Percentiles rank a stretch among this genome's conserved stretches.
Evolutionary conservation across 371 early-diverging fungal species (phyloP).

Genomic region (Mucor velutinosus): DNA sequence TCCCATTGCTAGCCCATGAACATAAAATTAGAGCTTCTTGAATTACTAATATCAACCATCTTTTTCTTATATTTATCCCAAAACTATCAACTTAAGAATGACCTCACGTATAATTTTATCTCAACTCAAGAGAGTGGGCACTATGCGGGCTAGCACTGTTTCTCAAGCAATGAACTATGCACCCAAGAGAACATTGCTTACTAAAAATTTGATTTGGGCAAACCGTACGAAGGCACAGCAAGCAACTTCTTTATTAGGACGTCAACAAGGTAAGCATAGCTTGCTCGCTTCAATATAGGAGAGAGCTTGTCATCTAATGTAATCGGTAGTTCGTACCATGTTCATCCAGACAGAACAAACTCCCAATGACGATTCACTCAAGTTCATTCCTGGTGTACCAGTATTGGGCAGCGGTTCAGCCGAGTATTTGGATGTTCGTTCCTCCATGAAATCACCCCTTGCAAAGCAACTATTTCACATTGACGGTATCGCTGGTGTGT

Average conservation of each 20-base stretch:
- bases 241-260: conserved; percentile 19
- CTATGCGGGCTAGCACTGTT: neutral
- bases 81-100: conserved; percentile 4
- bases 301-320: neutral
- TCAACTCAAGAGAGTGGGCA: conserved; percentile 16
- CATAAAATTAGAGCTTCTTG: neutral
- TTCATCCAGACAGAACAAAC: conserved; percentile 96
- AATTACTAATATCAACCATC: neutral
- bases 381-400: conserved; percentile 88
- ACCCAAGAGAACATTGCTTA: conserved; percentile 13
- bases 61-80: conserved; percentile 4
- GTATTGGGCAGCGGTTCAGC: conserved; percentile 69
- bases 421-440: conserved; percentile 83
- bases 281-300: no score
- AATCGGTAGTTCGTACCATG: conserved; percentile 71
- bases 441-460: conserved; percentile 83
- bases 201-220: conserved; percentile 10
- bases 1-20: neutral
- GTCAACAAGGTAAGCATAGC: conserved; percentile 22
- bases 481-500: conserved; percentile 85
- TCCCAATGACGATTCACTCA: conserved; percentile 91
- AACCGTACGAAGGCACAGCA: conserved; percentile 11
- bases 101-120: conserved; percentile 14
- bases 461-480: conserved; percentile 89
- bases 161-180: conserved; percentile 5